Percentiles rank a stretch among this genome's conserved stretches.
Conservation (phyloP, 225 moss, liverwort and hornwort species). For the Pleurozium schreberi region DNA sequence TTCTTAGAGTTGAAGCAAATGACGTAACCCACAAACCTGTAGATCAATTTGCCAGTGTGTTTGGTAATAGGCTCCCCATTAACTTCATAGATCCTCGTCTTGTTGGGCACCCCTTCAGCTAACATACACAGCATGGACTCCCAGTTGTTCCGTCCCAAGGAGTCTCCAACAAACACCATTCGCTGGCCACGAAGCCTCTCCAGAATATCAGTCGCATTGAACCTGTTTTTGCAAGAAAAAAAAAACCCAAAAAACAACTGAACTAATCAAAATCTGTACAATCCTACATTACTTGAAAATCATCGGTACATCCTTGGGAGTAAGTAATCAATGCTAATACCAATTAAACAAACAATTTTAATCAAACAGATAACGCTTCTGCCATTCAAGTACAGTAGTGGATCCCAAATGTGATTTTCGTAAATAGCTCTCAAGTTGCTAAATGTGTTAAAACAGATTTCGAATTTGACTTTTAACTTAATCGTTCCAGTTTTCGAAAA, state of each 20-base stretch:
- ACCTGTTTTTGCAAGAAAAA: slow-evolving; percentile 13
- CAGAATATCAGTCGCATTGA: slow-evolving; percentile 45
- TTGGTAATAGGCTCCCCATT: slow-evolving; percentile 58
- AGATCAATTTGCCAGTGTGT: slow-evolving; percentile 53
- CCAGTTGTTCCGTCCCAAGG: slow-evolving; percentile 83
- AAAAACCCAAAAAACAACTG: no score
- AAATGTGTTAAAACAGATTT: not conserved
- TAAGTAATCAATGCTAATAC: not conserved
- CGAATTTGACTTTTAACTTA: no score
- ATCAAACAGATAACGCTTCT: no score
- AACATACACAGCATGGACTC: slow-evolving; percentile 95
- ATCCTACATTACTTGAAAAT: not conserved
- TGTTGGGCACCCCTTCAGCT: slow-evolving; percentile 51
- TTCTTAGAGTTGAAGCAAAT: not conserved
- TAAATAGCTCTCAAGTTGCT: not conserved
- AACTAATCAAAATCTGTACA: not conserved
- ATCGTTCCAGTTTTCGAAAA: not conserved
- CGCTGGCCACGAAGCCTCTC: slow-evolving; percentile 58
- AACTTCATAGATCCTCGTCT: slow-evolving; percentile 53
- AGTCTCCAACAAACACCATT: slow-evolving; percentile 81
- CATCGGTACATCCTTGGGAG: no score
- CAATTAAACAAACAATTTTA: no score
- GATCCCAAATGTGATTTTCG: not conserved
- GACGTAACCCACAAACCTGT: not conserved
- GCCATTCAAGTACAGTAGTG: not conserved